Conservation (phyloP, 2,329 filamentous ascomycete genomes). For the Trichoderma brevicompactum region DNA sequence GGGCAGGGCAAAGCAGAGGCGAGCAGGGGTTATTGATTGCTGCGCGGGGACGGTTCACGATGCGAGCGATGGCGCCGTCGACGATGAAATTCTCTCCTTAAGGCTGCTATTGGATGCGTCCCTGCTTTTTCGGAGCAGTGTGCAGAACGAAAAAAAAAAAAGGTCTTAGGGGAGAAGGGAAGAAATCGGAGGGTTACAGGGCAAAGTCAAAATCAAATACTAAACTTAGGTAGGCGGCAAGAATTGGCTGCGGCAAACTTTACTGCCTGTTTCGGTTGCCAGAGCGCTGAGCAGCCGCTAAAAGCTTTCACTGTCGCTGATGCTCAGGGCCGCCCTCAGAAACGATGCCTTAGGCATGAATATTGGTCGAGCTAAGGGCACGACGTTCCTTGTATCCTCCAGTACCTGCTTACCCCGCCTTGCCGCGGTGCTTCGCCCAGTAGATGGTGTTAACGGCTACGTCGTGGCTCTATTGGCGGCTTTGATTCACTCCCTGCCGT, state of each 20-base stretch:
- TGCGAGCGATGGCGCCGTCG: conserved; percentile 23
- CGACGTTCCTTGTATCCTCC: background rate
- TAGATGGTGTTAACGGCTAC: conserved; percentile 16
- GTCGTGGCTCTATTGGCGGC: background rate
- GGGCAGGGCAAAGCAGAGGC: conserved; percentile 8
- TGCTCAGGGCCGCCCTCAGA: background rate
- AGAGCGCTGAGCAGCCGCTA: conserved; percentile 26
- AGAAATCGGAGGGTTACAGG: conserved; percentile 25
- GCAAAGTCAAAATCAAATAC: conserved; percentile 25
- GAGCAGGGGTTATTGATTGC: conserved; percentile 25
- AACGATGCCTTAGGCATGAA: conserved; percentile 28
- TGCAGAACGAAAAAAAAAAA: conserved; percentile 6
- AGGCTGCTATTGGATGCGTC: conserved; percentile 23
- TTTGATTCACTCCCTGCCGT: background rate
- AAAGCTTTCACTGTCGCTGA: conserved; percentile 17
- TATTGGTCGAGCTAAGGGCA: background rate
- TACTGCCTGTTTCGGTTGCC: conserved; percentile 20
- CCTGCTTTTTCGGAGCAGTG: conserved; percentile 23
- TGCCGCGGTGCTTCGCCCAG: background rate
- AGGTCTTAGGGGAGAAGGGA: conserved; percentile 10
- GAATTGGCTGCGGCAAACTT: conserved; percentile 22
- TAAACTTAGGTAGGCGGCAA: conserved; percentile 24
- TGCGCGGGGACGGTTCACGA: conserved; percentile 36
- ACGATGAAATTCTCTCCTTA: conserved; percentile 17
- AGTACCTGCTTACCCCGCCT: conserved; percentile 9